A percentile compares a stretch with the other conserved stretches of the same genome.
Conservation (phyloP, 768 basidiomycete genomes). For the Amanita inopinata region DNA sequence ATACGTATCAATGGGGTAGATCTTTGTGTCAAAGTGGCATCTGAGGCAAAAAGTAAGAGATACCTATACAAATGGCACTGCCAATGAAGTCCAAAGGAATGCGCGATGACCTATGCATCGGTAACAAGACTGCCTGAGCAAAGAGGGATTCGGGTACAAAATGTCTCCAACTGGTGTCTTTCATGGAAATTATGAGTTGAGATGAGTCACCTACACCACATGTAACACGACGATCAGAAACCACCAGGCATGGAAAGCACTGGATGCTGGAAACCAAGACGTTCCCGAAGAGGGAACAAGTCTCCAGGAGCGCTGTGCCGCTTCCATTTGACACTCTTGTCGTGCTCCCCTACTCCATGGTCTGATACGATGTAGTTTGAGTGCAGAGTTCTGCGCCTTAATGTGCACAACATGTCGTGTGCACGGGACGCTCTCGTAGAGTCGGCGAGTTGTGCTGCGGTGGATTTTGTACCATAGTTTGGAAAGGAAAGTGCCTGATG, state of each 20-base stretch:
- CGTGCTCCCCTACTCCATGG: slow-evolving; percentile 16
- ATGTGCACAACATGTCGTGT: slow-evolving; percentile 54
- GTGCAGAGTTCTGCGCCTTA: slow-evolving; percentile 45
- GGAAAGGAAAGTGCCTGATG: background rate
- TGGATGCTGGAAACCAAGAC: slow-evolving; percentile 49
- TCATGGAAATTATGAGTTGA: too few relatives aligned
- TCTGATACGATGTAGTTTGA: slow-evolving; percentile 20
- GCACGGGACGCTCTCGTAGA: slow-evolving; percentile 25
- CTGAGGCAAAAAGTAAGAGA: background rate
- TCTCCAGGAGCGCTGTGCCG: slow-evolving; percentile 60
- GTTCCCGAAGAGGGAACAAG: slow-evolving; percentile 33
- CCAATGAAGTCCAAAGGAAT: background rate
- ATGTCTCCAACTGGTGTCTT: too few relatives aligned
- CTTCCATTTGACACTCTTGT: slow-evolving; percentile 30
- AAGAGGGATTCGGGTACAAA: background rate
- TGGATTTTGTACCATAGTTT: background rate
- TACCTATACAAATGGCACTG: background rate
- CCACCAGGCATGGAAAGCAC: slow-evolving; percentile 49
- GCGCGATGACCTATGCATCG: background rate
- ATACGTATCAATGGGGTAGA: background rate
- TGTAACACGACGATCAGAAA: slow-evolving; percentile 28
- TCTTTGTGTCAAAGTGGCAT: background rate
- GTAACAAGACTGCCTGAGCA: slow-evolving; percentile 1
- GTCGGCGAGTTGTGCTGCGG: background rate
- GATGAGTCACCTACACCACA: background rate